Evolutionary conservation across 371 early-diverging fungal species (phyloP).

Genomic region (Actinomortierella ambigua): DNA sequence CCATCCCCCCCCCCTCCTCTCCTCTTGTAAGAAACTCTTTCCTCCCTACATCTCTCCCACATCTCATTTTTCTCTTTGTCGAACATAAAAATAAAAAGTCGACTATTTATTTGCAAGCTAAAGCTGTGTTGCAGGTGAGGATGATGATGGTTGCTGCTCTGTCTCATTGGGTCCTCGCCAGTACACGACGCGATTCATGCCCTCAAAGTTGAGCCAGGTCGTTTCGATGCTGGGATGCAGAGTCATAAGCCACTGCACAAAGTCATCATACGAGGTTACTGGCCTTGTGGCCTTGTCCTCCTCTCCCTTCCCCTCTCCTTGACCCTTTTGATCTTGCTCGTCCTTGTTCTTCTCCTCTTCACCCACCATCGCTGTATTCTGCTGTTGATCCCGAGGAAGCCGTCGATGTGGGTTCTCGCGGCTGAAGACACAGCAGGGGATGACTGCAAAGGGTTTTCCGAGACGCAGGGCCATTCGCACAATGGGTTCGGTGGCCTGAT

Average conservation of each 20-base stretch:
- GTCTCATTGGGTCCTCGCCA: conserved; percentile 54
- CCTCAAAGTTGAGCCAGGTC: conserved; percentile 61
- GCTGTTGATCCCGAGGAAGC: conserved; percentile 12
- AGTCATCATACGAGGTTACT: conserved; percentile 41
- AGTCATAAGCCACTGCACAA: conserved; percentile 36
- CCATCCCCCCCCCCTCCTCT: no score
- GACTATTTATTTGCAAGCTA: no score
- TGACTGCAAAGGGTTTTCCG: conserved; percentile 60
- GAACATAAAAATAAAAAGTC: no score
- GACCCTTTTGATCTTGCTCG: not conserved
- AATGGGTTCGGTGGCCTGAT: conserved; percentile 66
- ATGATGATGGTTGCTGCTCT: no score
- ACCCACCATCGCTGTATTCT: no score
- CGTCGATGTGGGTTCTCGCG: conserved; percentile 53
- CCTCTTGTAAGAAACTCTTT: no score
- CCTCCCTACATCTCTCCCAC: no score
- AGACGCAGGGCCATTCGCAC: conserved; percentile 54
- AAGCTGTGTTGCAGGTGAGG: no score
- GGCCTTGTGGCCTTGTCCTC: conserved; percentile 15
- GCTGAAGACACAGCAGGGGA: conserved; percentile 68
- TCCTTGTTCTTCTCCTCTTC: not conserved
- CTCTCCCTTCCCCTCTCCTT: not conserved
- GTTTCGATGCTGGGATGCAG: conserved; percentile 48
- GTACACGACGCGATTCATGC: conserved; percentile 60
- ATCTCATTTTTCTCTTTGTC: no score